Base-by-base conservation (phyloP, 1,284 basidiomycete genomes). In the Heliocybe sulcata region DNA sequence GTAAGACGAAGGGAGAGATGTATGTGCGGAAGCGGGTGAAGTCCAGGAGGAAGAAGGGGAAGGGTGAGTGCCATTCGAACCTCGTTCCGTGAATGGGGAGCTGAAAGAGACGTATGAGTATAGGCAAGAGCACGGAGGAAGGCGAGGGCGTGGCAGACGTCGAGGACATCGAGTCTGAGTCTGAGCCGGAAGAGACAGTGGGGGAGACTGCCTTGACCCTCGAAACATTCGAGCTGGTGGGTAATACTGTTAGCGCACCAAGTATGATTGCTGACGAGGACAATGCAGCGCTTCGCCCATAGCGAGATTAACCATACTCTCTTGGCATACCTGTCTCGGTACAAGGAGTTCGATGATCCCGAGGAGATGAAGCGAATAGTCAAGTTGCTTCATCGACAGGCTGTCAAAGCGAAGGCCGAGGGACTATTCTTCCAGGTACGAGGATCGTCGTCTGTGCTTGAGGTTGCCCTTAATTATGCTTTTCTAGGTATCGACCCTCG, bases 151-250 rank as follows among this genome's bases (percentile, higher is more conserved):
- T 85, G 49, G 77, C 79, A 48, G 87, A 91, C 53, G 79, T 79
- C 31, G 85, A 89, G 56, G 83, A 86, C 35, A 80, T 77, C 33
- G 77, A 77, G 49, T 69, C 65, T 16, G 67, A 67, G 14, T 65
- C 67, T 19, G 72, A 75, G 23, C 78, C 77, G 35, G 80, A 87
- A 53, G 82, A 85, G 22, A 74, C 81, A 33, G 81, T 90, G 55
- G 77, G 82, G 52, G 94, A 97, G 65, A 92, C 91, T 42, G 81
- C 87, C 66, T 95, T 96, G 71, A 90, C 90, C 0, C 94, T 98
- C 65, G 86, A 92, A 58, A 81, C 85, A 19, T 95, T 93, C 60
- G 91, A 97, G 70, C 77, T 80, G 77, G 94, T 94, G 60, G 59
- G 86, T 67, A 25, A 58, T 23, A 52, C 54, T 56, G 55, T 58